Conservation (phyloP, 139 green algal species). For the Chlamydomonas asymmetrica region DNA sequence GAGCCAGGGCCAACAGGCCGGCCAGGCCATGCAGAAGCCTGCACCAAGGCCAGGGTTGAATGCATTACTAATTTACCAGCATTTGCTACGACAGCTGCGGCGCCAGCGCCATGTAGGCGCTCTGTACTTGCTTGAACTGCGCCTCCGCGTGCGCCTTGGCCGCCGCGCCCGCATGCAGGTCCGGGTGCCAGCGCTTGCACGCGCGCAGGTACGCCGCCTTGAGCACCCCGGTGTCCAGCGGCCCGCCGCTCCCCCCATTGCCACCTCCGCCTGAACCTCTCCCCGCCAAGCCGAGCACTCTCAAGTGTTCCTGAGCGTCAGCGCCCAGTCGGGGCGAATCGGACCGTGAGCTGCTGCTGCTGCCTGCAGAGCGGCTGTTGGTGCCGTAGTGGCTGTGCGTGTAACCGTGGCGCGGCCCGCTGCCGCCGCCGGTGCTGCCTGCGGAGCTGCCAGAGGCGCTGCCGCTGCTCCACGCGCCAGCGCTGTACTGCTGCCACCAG, state of each 20-base stretch:
- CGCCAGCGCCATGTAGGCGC: conserved; percentile 16
- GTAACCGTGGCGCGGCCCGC: too few relatives aligned
- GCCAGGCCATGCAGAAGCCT: too few relatives aligned
- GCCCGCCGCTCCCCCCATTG: not conserved
- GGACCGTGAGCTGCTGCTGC: not conserved
- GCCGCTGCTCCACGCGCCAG: too few relatives aligned
- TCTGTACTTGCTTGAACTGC: conserved; percentile 23
- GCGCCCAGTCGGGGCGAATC: not conserved
- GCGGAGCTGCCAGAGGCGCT: too few relatives aligned
- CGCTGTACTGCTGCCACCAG: too few relatives aligned
- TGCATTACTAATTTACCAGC: too few relatives aligned
- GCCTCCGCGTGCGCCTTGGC: conserved; percentile 18
- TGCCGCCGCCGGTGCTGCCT: too few relatives aligned
- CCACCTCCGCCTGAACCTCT: too few relatives aligned
- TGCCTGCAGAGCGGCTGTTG: not conserved
- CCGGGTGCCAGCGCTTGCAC: conserved; percentile 20
- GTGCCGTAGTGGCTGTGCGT: not conserved
- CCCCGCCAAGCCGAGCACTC: too few relatives aligned
- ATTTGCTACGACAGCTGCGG: too few relatives aligned
- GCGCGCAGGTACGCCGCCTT: conserved; percentile 17
- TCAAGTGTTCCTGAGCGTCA: not conserved
- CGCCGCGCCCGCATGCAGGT: conserved; percentile 9
- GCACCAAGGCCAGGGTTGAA: too few relatives aligned
- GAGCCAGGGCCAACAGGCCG: too few relatives aligned
- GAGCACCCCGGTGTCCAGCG: conserved; percentile 2